Evolutionary conservation across 2,329 filamentous ascomycete species (phyloP), one percentile per base, ranked within the genome.

Genomic region (Ceratocystis eucalypticola): DNA sequence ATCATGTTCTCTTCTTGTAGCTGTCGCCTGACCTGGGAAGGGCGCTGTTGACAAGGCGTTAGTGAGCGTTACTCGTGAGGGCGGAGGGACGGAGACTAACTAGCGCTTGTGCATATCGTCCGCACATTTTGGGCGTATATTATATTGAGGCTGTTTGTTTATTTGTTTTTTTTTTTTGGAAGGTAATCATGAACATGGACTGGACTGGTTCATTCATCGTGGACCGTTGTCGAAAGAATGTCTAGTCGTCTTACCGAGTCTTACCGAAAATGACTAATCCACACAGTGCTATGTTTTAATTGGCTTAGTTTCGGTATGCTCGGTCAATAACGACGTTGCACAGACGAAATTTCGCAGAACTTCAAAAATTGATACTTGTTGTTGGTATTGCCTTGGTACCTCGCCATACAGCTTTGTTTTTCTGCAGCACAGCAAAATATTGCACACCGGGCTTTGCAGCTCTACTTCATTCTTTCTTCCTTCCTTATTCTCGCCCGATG

Each of bases 1-100:
- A 81, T 82, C 84, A 96, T 89, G 69, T 87, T 80, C 71, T 91
- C 82, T 45, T 91, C 81, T 71, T 89, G 82, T 5, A 96, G 79
- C 74, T 88, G 85, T 66, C 80, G 82, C 64, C 88, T 87, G 67
- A 96, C 82, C 73, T 91, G 87, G 28, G 86, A 87, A 45, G 89
- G 87, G 69, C 89, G 84, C 90, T 95, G 71, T 65, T 41, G 48
- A 37, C 17, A 28, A 59, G 46, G 37, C 20, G 61, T 12, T 50
- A 66, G 55, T 28, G 59, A 69, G 20, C 77, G 85, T 37, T 12
- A 33, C 10, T 48, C 15, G 22, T 12, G 15, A 15, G 61, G 44
- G 22, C n/a, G 33, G 8, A 25, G 20, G 25, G 66, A 2, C 2
- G 1, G n/a, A 65, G 7, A 69, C 73, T 66, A 69, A 76, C 75